Base-by-base conservation (phyloP, 805 yeast genomes). In the Metschnikowia continentalis region DNA sequence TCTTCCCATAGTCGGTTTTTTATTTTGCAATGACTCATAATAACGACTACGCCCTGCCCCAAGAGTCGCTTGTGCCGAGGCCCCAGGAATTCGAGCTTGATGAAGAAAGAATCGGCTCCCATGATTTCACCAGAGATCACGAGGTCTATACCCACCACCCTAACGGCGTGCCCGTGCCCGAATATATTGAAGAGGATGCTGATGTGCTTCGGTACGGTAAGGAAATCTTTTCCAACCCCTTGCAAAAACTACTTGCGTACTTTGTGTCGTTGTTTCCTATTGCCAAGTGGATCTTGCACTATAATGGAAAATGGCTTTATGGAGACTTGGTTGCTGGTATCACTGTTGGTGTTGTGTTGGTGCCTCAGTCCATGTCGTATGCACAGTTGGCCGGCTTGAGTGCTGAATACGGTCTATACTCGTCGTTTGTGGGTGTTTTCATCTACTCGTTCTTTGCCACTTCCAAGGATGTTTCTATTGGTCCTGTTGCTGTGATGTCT, bases 401-500 rank as follows among this genome's bases (percentile, higher is more conserved):
- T 5, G 82, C 96, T 5, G 86, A 90, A 66, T 91, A 84, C 61
- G 97, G 97, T 46, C 78, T 91, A 43, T 91, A 91, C 69, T 88
- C 97, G 13, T 88, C 96, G 0, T 91, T 91, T 62, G 84, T 91
- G 43, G 97, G 97, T 64, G 96, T 90, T 11, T 79, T 90, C 62
- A 81, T 87, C 47, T 91, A 91, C 68, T 86, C 96, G 46, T 79
- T 91, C 61, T 91, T 91, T 70, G 97, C 97, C 13, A 91, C 97
- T 13, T 87, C 96, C 22, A 91, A 91, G 68, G 97, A 91, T 75
- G 96, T 91, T 36, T 86, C 95, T 54, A 90, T 91, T 61, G 97
- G 97, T 26, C 97, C 97, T 10, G 97, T 91, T 35, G 97, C 97
- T 11, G 97, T 91, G 51, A 90, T 91, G 96, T 87, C 96, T 14